These are phyloP conservation scores for Cryptococcus sp. DNA, from an alignment of 1,284 basidiomycete species.

Conservation along the genomic window DNA sequence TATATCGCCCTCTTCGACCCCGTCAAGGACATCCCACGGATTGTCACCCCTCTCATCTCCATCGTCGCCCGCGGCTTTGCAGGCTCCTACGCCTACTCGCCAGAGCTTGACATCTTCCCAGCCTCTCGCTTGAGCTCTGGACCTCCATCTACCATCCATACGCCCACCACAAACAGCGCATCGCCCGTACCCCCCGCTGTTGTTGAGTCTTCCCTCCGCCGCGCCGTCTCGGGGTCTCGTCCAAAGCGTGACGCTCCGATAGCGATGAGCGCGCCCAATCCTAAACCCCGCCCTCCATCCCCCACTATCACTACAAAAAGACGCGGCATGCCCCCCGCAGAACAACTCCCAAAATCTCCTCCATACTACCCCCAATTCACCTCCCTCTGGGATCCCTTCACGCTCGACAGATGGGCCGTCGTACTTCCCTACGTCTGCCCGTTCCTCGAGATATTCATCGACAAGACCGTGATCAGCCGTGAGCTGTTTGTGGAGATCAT, in stretches of 20 bases:
- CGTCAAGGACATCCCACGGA: constrained; percentile 30
- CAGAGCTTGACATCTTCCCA: constrained; percentile 8
- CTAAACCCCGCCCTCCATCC: constrained; percentile 2
- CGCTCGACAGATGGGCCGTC: constrained; percentile 23
- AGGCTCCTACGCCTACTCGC: constrained; percentile 3
- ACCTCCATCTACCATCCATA: constrained; percentile 3
- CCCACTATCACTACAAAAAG: constrained; percentile 8
- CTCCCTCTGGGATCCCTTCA: constrained; percentile 2
- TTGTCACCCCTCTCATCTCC: constrained; percentile 37
- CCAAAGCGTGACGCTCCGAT: constrained; percentile 7
- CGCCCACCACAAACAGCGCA: background rate
- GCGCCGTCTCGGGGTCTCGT: constrained; percentile 5
- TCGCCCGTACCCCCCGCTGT: background rate
- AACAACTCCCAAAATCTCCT: background rate
- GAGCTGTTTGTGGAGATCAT: constrained; percentile 38
- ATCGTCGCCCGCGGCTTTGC: constrained; percentile 37
- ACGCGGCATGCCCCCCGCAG: too few species aligned
- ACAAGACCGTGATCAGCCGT: constrained; percentile 30
- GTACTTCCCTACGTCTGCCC: constrained; percentile 27
- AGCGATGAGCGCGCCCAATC: constrained; percentile 10
- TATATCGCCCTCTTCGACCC: constrained; percentile 42
- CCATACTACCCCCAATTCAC: constrained; percentile 5
- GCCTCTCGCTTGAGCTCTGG: constrained; percentile 9
- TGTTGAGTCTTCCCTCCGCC: constrained; percentile 7
- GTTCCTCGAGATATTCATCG: constrained; percentile 31